A percentile compares a stretch with the other conserved stretches of the same genome.
Conservation (phyloP, 148 eudicot species). For the Bassia scoparia region DNA sequence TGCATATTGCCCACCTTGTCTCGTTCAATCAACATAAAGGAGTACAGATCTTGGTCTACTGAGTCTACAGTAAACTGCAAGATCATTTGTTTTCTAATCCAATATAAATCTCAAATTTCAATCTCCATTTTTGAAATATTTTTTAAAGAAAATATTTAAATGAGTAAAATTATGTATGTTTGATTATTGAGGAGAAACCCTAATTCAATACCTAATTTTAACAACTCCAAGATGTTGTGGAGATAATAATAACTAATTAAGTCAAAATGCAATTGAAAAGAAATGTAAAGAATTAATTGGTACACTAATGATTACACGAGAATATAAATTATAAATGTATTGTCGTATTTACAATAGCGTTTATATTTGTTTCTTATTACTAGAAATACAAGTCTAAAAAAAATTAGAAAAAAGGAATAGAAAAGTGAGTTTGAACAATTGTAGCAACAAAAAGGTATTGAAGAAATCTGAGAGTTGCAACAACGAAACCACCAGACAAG, state of each 20-base stretch:
- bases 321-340: too few species aligned
- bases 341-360: too few species aligned
- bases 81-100: conserved; percentile 42
- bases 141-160: not conserved
- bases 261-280: conserved; percentile 23
- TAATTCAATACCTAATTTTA: conserved; percentile 14
- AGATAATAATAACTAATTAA: not conserved
- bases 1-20: conserved; percentile 50
- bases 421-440: conserved; percentile 48
- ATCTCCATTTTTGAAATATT: not conserved
- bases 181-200: conserved; percentile 16
- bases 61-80: conserved; percentile 12
- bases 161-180: not conserved
- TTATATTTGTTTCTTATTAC: too few species aligned
- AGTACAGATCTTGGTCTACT: conserved; percentile 33
- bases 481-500: not conserved
- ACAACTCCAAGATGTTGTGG: conserved; percentile 1
- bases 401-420: too few species aligned
- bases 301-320: too few species aligned
- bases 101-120: conserved; percentile 32
- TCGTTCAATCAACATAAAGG: conserved; percentile 65
- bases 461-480: not conserved
- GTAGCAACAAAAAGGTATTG: conserved; percentile 29
- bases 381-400: too few species aligned
- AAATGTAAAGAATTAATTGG: too few species aligned